Percentiles rank a stretch among this genome's conserved stretches.
These are phyloP conservation scores for Xylaria sp. DNA, from an alignment of 2,329 filamentous ascomycete genomes.

Conservation along the genomic window DNA sequence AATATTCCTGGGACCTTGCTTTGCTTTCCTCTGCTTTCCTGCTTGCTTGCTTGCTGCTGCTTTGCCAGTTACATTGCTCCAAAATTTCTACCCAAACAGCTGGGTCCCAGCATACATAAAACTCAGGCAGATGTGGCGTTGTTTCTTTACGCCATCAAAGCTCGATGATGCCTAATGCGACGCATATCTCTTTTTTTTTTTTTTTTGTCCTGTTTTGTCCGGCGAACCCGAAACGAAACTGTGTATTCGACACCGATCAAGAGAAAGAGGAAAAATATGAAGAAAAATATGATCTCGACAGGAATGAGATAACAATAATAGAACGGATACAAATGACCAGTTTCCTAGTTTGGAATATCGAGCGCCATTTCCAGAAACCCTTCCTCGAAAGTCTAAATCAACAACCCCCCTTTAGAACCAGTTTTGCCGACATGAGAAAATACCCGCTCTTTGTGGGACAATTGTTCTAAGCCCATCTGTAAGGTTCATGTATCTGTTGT, in stretches of 20 bases:
- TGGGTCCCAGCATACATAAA: slow-evolving; percentile 14
- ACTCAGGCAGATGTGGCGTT: slow-evolving; percentile 22
- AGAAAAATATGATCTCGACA: neutral
- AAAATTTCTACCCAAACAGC: slow-evolving; percentile 31
- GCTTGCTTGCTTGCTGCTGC: too few species aligned
- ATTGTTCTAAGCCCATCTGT: slow-evolving; percentile 31
- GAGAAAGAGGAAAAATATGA: slow-evolving; percentile 9
- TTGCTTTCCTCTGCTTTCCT: neutral
- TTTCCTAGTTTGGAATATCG: slow-evolving; percentile 38
- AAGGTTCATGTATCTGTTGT: slow-evolving; percentile 24
- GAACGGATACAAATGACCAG: slow-evolving; percentile 43
- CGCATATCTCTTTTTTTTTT: slow-evolving; percentile 5
- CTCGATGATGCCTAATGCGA: slow-evolving; percentile 33
- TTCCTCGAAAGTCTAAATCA: slow-evolving; percentile 32
- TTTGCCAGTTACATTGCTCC: slow-evolving; percentile 9
- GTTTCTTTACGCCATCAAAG: slow-evolving; percentile 12
- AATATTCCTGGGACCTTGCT: slow-evolving; percentile 16
- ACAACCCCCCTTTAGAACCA: slow-evolving; percentile 34
- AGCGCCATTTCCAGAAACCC: slow-evolving; percentile 34
- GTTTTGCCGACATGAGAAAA: slow-evolving; percentile 36
- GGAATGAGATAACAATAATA: neutral
- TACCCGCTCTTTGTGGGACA: slow-evolving; percentile 31
- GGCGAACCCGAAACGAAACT: slow-evolving; percentile 20
- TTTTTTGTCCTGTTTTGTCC: neutral
- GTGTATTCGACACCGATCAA: slow-evolving; percentile 28